phyloP scores from a whole-genome alignment of 225 moss, liverwort and hornwort species.

The Takakia lepidozioides region DNA sequence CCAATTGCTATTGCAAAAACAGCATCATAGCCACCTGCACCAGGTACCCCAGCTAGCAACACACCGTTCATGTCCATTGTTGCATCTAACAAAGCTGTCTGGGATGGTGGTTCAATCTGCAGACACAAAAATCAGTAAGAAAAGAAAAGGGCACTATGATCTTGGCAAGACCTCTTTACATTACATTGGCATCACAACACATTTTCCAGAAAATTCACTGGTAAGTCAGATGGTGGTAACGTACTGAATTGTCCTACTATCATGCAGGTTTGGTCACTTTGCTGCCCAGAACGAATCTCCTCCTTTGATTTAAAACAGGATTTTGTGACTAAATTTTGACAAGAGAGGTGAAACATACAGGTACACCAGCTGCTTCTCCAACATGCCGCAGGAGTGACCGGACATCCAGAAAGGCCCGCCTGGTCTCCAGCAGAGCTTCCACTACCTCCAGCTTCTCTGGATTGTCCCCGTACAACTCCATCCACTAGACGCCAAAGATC shows the following conservation, averaged over 20 bases:
- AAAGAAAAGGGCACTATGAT: neutral
- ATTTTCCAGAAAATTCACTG: no score
- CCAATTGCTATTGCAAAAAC: constrained; percentile 89
- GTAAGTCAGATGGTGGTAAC: no score
- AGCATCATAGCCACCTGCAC: constrained; percentile 94
- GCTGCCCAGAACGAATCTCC: no score
- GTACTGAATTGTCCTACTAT: no score
- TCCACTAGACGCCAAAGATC: constrained; percentile 50
- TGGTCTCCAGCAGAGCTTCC: constrained; percentile 64
- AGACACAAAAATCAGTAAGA: constrained; percentile 2
- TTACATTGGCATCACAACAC: no score
- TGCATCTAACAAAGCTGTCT: constrained; percentile 66
- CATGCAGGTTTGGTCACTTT: no score
- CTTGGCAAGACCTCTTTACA: no score
- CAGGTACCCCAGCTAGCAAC: constrained; percentile 85
- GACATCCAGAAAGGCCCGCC: constrained; percentile 66
- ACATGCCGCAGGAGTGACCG: constrained; percentile 65
- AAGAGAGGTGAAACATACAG: constrained; percentile 60
- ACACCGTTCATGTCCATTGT: constrained; percentile 81
- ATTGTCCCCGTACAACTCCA: constrained; percentile 23
- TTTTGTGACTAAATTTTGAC: no score
- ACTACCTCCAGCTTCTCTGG: constrained; percentile 44
- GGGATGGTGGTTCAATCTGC: constrained; percentile 88
- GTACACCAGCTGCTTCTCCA: constrained; percentile 82
- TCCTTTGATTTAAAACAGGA: no score